Conservation (phyloP, 2,329 filamentous ascomycete genomes). For the Neofusicoccum ribis region DNA sequence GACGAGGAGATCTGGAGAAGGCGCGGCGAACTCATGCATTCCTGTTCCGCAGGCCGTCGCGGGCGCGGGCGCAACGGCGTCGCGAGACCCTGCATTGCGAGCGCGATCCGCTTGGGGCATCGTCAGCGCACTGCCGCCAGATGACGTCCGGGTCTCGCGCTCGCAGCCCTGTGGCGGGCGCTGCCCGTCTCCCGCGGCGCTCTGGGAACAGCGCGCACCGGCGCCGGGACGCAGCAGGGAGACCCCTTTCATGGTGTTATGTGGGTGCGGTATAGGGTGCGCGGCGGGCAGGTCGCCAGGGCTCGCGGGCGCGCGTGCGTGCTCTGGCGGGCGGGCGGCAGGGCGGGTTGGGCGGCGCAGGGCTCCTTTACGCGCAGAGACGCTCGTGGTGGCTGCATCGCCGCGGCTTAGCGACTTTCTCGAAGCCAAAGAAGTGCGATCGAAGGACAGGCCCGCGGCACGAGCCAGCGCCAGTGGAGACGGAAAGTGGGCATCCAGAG, state of each 20-base stretch:
- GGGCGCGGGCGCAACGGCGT: background rate
- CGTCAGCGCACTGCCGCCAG: background rate
- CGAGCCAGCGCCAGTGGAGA: constrained; percentile 9
- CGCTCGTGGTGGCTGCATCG: constrained; percentile 5
- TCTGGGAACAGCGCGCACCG: constrained; percentile 2
- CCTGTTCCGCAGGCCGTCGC: background rate
- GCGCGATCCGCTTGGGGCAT: background rate
- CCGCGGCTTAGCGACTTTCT: background rate
- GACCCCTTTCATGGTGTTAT: background rate
- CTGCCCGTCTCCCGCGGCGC: background rate
- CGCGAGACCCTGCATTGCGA: background rate
- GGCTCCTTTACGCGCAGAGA: constrained; percentile 1
- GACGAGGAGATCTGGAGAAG: constrained; percentile 9
- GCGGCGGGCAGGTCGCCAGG: background rate
- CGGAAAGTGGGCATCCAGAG: constrained; percentile 3
- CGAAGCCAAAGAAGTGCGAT: background rate
- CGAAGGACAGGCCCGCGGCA: constrained; percentile 1
- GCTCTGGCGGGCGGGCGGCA: background rate
- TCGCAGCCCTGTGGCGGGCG: too few species aligned
- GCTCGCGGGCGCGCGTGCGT: background rate
- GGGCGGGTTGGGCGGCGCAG: background rate
- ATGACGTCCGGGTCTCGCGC: background rate
- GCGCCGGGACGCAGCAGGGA: background rate
- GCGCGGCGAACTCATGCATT: background rate
- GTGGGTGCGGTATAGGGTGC: background rate